phyloP scores from a whole-genome alignment of 1,139 yeast genomes.

The Geotrichum histeridarum region DNA sequence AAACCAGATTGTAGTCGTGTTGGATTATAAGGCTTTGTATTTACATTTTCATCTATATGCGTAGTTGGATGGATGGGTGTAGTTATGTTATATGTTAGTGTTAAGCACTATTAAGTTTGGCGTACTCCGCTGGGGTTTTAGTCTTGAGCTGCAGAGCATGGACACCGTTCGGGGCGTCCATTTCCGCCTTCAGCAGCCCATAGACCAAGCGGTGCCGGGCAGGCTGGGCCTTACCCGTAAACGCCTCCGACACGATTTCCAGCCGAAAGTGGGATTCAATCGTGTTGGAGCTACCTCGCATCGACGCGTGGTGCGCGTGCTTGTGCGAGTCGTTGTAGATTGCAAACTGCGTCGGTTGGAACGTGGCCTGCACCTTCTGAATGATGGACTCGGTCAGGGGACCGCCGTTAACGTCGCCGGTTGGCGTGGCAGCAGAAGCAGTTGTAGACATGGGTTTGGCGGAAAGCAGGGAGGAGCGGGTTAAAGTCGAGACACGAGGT shows the following conservation, averaged over 20 bases:
- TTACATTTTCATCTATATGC: too few species aligned
- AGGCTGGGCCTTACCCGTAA: slow-evolving; percentile 64
- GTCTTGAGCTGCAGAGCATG: slow-evolving; percentile 89
- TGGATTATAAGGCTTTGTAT: not conserved
- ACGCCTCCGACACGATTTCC: slow-evolving; percentile 65
- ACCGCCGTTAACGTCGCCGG: slow-evolving; percentile 19
- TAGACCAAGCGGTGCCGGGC: slow-evolving; percentile 77
- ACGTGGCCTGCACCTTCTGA: slow-evolving; percentile 43
- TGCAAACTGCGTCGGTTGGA: slow-evolving; percentile 51
- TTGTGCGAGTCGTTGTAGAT: slow-evolving; percentile 78
- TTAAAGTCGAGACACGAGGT: not conserved
- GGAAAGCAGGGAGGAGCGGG: not conserved
- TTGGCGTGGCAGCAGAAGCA: slow-evolving; percentile 4
- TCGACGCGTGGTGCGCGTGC: slow-evolving; percentile 85
- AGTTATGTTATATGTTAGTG: too few species aligned
- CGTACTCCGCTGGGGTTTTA: slow-evolving; percentile 54
- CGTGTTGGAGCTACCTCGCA: slow-evolving; percentile 66
- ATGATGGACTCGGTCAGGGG: slow-evolving; percentile 52
- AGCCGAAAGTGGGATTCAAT: slow-evolving; percentile 75
- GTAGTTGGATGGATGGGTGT: too few species aligned
- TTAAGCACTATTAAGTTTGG: slow-evolving; percentile 7
- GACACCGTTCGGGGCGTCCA: slow-evolving; percentile 58
- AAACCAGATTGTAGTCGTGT: too few species aligned
- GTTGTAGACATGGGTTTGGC: slow-evolving; percentile 7
- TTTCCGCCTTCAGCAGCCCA: slow-evolving; percentile 62